Percentiles rank a stretch among this genome's conserved stretches.
Conservation (phyloP, 495 filamentous ascomycete species). For the Trichoderma gamsii region DNA sequence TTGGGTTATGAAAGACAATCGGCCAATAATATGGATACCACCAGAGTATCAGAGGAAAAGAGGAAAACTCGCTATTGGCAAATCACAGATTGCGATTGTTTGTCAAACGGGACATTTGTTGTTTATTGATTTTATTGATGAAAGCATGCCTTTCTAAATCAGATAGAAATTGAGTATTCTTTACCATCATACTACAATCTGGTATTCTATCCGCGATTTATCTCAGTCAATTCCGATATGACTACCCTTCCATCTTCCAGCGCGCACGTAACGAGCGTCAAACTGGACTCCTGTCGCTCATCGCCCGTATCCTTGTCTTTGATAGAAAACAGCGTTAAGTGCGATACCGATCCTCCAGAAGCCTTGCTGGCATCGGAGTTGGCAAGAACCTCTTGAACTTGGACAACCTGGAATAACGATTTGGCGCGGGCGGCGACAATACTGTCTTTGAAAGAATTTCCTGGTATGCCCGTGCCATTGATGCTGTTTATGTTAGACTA, state of each 20-base stretch:
- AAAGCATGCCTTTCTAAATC: not conserved
- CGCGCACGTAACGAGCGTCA: not conserved
- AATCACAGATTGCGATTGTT: too few species aligned
- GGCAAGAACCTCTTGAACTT: not conserved
- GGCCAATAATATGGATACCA: too few species aligned
- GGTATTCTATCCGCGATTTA: not conserved
- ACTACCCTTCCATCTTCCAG: conserved; percentile 6
- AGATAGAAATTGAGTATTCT: not conserved
- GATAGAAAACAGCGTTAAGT: not conserved
- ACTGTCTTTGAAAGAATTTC: not conserved
- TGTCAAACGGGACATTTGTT: too few species aligned
- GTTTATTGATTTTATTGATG: too few species aligned
- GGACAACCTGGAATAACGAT: not conserved
- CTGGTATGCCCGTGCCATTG: not conserved
- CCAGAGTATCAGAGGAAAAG: too few species aligned
- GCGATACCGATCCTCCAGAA: not conserved
- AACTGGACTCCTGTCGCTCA: not conserved
- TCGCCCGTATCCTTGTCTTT: not conserved
- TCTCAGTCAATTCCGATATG: not conserved
- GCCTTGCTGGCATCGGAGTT: not conserved
- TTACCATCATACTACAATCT: too few species aligned
- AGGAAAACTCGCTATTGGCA: too few species aligned
- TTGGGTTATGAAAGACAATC: too few species aligned
- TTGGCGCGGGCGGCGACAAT: not conserved
- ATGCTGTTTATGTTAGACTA: not conserved